phyloP scores from a whole-genome alignment of 192 early-diverging fungal species.

The Coemansia asiatica region DNA sequence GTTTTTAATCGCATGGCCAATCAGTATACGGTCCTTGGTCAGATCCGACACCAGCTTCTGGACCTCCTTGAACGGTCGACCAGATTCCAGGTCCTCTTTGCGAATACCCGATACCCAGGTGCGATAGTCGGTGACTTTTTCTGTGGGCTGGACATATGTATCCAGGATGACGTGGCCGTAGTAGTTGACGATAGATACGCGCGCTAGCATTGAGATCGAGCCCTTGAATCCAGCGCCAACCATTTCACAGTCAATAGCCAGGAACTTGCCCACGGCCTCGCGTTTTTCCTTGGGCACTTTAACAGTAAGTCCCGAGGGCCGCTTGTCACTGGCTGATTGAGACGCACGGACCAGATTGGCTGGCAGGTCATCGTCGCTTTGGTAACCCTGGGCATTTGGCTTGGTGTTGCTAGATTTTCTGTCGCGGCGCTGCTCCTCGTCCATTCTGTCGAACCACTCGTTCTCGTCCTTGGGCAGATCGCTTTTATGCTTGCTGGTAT shows the following conservation, averaged over 20 bases:
- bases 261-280: constrained; percentile 70
- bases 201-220: constrained; percentile 77
- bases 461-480: constrained; percentile 29
- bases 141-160: constrained; percentile 77
- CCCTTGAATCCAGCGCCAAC: constrained; percentile 92
- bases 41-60: constrained; percentile 79
- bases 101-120: constrained; percentile 92
- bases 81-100: constrained; percentile 64
- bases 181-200: constrained; percentile 93
- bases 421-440: constrained; percentile 20
- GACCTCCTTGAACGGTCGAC: constrained; percentile 72
- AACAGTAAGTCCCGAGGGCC: not conserved
- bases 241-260: constrained; percentile 99
- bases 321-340: not conserved
- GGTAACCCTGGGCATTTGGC: constrained; percentile 4
- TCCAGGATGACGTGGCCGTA: constrained; percentile 86
- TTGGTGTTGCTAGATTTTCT: constrained; percentile 12
- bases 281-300: constrained; percentile 24
- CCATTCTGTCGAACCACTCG: constrained; percentile 39
- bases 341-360: constrained; percentile 11
- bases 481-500: constrained; percentile 8
- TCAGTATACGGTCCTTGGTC: constrained; percentile 79
- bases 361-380: constrained; percentile 42
- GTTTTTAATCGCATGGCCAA: constrained; percentile 90
- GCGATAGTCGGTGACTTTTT: constrained; percentile 89